Evolutionary conservation across 2,329 filamentous ascomycete species (phyloP).

Genomic region (Rhytidhysteron rufulum): DNA sequence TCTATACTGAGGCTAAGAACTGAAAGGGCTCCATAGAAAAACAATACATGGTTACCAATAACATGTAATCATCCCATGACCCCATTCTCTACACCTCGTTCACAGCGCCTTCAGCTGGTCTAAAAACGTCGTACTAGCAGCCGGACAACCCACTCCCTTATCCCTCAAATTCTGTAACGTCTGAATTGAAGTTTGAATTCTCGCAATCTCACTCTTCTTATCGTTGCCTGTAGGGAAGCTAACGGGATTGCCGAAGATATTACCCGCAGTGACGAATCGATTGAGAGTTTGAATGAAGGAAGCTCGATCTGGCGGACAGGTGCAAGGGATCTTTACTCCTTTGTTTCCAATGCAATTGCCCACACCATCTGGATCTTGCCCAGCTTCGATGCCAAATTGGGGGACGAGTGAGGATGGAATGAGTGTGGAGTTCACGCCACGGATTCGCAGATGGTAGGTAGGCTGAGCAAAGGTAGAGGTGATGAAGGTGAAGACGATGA

Average conservation of each 20-base stretch:
- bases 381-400: constrained; percentile 10
- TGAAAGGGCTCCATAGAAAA: too few relatives aligned
- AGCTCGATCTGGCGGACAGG: constrained; percentile 11
- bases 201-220: constrained; percentile 4
- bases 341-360: constrained; percentile 11
- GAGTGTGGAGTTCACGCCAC: constrained; percentile 8
- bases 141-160: constrained; percentile 11
- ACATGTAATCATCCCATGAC: too few relatives aligned
- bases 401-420: constrained; percentile 15
- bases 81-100: too few relatives aligned
- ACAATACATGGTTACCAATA: too few relatives aligned
- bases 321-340: constrained; percentile 9
- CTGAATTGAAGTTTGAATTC: constrained; percentile 9
- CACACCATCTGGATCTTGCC: constrained; percentile 7
- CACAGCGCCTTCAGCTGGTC: constrained; percentile 5
- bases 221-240: constrained; percentile 8
- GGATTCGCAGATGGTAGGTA: background rate
- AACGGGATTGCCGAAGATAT: constrained; percentile 7
- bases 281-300: constrained; percentile 9
- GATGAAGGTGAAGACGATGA: background rate
- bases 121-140: constrained; percentile 10
- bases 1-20: too few relatives aligned
- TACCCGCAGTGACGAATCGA: constrained; percentile 6
- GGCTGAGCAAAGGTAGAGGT: background rate
- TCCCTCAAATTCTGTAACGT: constrained; percentile 12